Conservation (phyloP, 179 eudicot species). For the Vitellaria paradoxa region DNA sequence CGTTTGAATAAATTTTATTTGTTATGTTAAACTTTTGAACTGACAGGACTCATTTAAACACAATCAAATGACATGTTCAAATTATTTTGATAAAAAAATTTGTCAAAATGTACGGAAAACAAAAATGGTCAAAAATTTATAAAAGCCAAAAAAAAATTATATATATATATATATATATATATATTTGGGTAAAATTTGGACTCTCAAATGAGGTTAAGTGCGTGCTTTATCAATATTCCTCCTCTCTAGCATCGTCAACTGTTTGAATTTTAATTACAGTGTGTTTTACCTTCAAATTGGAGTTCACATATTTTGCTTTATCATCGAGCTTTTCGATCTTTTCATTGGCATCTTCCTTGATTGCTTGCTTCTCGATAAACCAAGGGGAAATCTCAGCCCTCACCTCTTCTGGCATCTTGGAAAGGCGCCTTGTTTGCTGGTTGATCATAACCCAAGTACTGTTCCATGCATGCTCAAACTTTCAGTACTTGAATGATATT, state of each 20-base stretch:
- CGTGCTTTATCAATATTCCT: too few species aligned
- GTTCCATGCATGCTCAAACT: conserved; percentile 13
- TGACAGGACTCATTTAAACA: too few species aligned
- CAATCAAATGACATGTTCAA: too few species aligned
- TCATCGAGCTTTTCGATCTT: conserved; percentile 44
- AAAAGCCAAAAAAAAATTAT: too few species aligned
- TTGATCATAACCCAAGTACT: conserved; percentile 67
- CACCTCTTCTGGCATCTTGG: conserved; percentile 62
- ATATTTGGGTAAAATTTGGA: too few species aligned
- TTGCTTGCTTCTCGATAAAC: conserved; percentile 38
- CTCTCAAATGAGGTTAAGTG: too few species aligned
- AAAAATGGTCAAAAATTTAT: too few species aligned
- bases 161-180: too few species aligned
- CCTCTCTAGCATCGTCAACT: not conserved
- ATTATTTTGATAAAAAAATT: too few species aligned
- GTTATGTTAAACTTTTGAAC: too few species aligned
- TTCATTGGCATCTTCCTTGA: conserved; percentile 31
- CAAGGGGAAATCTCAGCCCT: conserved; percentile 49
- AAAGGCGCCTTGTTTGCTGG: conserved; percentile 50
- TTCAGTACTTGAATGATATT: not conserved
- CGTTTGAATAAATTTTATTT: too few species aligned
- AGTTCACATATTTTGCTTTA: conserved; percentile 32
- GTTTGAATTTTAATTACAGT: not conserved
- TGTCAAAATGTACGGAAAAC: too few species aligned
- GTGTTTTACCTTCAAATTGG: conserved; percentile 35